Conservation (phyloP, 306 rosid species). For the Prosopis cineraria region DNA sequence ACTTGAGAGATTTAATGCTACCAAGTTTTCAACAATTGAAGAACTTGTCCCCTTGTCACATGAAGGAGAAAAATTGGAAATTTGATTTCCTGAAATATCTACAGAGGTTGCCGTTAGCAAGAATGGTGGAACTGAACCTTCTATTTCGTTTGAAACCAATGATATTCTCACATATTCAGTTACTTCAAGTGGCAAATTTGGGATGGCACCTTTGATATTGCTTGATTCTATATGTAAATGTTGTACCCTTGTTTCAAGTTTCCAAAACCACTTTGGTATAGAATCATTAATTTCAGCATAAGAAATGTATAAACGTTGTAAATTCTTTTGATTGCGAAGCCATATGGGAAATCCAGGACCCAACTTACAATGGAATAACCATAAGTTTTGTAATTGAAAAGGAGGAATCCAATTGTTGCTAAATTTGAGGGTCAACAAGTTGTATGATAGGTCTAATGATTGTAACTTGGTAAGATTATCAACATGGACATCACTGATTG, state of each 20-base stretch:
- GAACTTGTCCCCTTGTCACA: neutral
- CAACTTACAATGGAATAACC: neutral
- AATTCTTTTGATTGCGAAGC: neutral
- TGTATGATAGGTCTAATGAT: neutral
- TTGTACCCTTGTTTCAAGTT: neutral
- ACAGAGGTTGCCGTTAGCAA: neutral
- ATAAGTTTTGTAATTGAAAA: neutral
- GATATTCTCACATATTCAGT: neutral
- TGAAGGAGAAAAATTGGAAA: neutral
- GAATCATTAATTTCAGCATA: neutral
- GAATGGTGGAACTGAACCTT: neutral
- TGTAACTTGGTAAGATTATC: neutral
- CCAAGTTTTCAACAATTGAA: neutral
- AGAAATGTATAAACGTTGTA: neutral
- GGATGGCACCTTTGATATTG: neutral
- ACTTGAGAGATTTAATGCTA: neutral
- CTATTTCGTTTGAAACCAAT: neutral
- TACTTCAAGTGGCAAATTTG: neutral
- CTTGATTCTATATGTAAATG: neutral
- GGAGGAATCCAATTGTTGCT: neutral
- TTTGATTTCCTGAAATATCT: neutral
- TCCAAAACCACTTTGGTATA: neutral
- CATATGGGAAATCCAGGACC: neutral
- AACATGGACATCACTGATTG: neutral
- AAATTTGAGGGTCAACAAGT: neutral